Evolutionary conservation across 1,139 yeast genomes (phyloP).

Genomic region (Eremothecium cymbalariae): DNA sequence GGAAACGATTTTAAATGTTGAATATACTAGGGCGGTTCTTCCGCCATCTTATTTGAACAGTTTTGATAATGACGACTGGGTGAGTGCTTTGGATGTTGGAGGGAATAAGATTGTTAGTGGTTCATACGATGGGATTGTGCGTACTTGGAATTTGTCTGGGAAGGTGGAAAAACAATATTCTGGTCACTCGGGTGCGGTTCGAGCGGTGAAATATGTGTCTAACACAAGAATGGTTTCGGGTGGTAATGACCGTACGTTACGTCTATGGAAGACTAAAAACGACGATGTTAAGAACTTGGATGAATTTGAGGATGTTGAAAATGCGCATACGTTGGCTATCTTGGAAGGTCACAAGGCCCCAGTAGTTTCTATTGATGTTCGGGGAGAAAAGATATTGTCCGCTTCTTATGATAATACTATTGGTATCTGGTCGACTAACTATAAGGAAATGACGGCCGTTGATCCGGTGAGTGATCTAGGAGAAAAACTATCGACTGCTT

Average conservation of each 20-base stretch:
- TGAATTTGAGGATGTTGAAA: slow-evolving; percentile 44
- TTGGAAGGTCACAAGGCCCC: slow-evolving; percentile 87
- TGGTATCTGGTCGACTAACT: slow-evolving; percentile 81
- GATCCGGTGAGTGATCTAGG: slow-evolving; percentile 50
- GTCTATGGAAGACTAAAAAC: slow-evolving; percentile 76
- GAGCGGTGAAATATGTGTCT: slow-evolving; percentile 70
- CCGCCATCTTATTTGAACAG: slow-evolving; percentile 91
- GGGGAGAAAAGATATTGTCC: slow-evolving; percentile 55
- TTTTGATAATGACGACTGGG: slow-evolving; percentile 93
- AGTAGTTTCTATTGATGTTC: slow-evolving; percentile 66
- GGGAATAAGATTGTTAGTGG: slow-evolving; percentile 66
- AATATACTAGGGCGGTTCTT: slow-evolving; percentile 83
- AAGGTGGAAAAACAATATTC: slow-evolving; percentile 68
- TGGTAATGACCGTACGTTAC: slow-evolving; percentile 81
- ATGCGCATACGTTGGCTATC: slow-evolving; percentile 72
- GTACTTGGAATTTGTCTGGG: slow-evolving; percentile 85
- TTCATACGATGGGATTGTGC: slow-evolving; percentile 87
- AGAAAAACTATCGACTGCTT: slow-evolving; percentile 52
- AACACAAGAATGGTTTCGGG: slow-evolving; percentile 72
- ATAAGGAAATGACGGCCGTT: slow-evolving; percentile 73
- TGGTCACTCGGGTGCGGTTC: slow-evolving; percentile 84
- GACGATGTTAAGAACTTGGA: slow-evolving; percentile 26
- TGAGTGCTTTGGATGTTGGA: slow-evolving; percentile 53
- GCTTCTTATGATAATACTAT: slow-evolving; percentile 78
- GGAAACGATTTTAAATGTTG: slow-evolving; percentile 73